These are phyloP conservation scores for Elsinoe necatrix DNA, from an alignment of 2,329 filamentous ascomycete species.

Conservation along the genomic window DNA sequence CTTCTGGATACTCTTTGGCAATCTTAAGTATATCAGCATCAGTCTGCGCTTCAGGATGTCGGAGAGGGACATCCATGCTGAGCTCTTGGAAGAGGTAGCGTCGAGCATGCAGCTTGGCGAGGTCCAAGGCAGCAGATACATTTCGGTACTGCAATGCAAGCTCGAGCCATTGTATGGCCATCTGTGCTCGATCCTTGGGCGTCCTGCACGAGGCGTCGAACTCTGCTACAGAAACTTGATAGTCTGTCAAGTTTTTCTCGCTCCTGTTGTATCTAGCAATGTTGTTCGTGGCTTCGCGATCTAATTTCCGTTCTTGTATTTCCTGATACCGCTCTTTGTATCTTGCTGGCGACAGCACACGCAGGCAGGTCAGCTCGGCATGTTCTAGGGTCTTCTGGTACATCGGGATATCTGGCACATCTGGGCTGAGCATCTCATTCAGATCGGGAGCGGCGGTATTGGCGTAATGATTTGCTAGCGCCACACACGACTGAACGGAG, in stretches of 20 bases:
- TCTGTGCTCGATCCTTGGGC: constrained; percentile 20
- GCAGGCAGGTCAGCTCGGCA: background rate
- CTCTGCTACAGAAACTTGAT: constrained; percentile 2
- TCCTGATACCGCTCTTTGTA: background rate
- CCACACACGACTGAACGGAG: constrained; percentile 31
- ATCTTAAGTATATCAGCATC: constrained; percentile 18
- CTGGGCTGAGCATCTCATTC: background rate
- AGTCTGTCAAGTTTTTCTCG: constrained; percentile 14
- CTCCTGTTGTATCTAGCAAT: background rate
- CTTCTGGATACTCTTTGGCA: constrained; percentile 19
- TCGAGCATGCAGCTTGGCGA: constrained; percentile 22
- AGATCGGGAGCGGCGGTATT: constrained; percentile 22
- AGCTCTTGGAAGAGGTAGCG: constrained; percentile 16
- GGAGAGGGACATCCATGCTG: constrained; percentile 6
- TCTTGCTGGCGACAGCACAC: background rate
- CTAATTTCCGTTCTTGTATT: background rate
- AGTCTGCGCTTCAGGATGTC: constrained; percentile 22
- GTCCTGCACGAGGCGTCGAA: constrained; percentile 24
- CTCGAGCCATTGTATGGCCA: constrained; percentile 26
- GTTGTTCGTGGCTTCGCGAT: background rate
- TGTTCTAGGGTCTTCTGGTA: background rate
- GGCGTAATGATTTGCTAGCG: constrained; percentile 35
- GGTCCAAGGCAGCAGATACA: constrained; percentile 24
- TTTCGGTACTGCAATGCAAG: constrained; percentile 20
- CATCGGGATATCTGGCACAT: background rate